Evolutionary conservation across 2,329 filamentous ascomycete genomes (phyloP).

Genomic region (Neophaeococcomyces mojaviensis): DNA sequence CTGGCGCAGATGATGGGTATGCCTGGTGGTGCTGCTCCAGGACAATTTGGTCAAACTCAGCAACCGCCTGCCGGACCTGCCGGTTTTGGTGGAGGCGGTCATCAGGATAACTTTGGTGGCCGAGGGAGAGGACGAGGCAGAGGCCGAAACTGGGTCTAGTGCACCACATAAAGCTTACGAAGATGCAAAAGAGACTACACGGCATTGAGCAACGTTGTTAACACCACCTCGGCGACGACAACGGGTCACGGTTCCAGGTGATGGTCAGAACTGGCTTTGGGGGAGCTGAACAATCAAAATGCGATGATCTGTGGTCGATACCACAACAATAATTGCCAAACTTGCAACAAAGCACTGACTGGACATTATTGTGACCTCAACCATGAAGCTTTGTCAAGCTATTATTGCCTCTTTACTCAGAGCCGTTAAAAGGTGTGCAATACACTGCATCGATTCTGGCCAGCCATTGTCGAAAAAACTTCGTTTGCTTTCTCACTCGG

Average conservation of each 20-base stretch:
- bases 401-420: no score
- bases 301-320: no score
- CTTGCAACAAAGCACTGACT: not conserved
- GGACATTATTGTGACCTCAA: not conserved
- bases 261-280: no score
- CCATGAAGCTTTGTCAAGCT: not conserved
- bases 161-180: not conserved
- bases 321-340: no score
- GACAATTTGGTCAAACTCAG: conserved; percentile 29
- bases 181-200: no score
- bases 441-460: no score
- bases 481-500: no score
- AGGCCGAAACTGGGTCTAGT: conserved; percentile 24
- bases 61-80: conserved; percentile 24
- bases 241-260: no score
- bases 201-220: not conserved
- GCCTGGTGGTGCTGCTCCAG: conserved; percentile 28
- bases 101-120: conserved; percentile 23
- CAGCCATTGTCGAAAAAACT: no score
- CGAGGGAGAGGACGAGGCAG: conserved; percentile 30
- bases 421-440: no score
- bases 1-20: conserved; percentile 46
- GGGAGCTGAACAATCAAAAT: no score
- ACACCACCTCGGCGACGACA: not conserved
- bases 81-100: conserved; percentile 15